These are phyloP conservation scores for Arxiozyma telluris DNA, from an alignment of 1,139 yeast genomes.

Conservation along the genomic window DNA sequence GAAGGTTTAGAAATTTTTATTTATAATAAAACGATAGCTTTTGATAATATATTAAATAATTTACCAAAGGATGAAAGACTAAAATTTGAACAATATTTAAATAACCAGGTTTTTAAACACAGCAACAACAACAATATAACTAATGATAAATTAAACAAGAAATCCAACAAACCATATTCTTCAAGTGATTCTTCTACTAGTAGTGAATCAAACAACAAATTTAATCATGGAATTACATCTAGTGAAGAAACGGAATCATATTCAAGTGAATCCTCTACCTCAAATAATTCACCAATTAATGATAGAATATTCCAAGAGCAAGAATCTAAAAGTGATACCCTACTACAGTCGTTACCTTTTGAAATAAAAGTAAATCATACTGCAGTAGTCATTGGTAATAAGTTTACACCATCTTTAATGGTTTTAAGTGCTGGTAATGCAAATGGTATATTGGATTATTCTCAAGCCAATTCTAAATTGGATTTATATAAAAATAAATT, in stretches of 20 bases:
- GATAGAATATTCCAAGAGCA: slow-evolving; percentile 17
- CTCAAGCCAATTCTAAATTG: slow-evolving; percentile 38
- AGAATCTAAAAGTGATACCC: slow-evolving; percentile 5
- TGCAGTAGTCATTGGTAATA: slow-evolving; percentile 71
- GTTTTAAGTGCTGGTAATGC: slow-evolving; percentile 53
- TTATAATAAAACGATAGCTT: slow-evolving; percentile 71
- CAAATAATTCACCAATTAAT: slow-evolving; percentile 9
- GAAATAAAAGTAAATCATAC: slow-evolving; percentile 54
- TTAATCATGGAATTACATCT: not conserved
- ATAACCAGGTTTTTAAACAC: slow-evolving; percentile 8
- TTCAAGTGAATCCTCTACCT: not conserved
- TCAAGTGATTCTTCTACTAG: slow-evolving; percentile 7
- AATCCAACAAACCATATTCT: not conserved
- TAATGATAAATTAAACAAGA: not conserved
- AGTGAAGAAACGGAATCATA: slow-evolving; percentile 1
- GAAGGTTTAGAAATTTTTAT: slow-evolving; percentile 78
- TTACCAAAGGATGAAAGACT: slow-evolving; percentile 31
- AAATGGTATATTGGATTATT: slow-evolving; percentile 53
- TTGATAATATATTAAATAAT: slow-evolving; percentile 51
- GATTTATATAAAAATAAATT: slow-evolving; percentile 43
- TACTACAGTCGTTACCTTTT: slow-evolving; percentile 48
- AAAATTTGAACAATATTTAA: slow-evolving; percentile 22
- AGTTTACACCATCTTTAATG: slow-evolving; percentile 62
- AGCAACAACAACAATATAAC: not conserved
- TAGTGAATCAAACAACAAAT: slow-evolving; percentile 4